Base-by-base conservation (phyloP, 2,329 filamentous ascomycete species). In the Plectosphaerella sp. region DNA sequence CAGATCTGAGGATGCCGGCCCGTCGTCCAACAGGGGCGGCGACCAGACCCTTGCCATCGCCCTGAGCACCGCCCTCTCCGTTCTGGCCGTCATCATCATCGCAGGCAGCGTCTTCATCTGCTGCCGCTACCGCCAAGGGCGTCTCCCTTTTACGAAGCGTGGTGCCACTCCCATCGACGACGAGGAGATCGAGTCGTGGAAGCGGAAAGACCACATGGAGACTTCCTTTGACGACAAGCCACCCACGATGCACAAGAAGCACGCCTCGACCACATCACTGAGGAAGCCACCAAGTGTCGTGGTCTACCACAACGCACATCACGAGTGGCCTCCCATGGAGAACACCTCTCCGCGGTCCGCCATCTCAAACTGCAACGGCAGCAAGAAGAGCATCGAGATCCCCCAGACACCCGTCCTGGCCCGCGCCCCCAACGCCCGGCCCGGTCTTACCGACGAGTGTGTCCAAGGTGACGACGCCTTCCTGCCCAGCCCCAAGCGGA, bases 101-200 rank as follows among this genome's bases (percentile, higher is more conserved):
- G 66, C 67, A 4, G 61, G 62, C 5, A 59, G 62, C 16, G 56
- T 72, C 3, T 61, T 75, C 45, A 59, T 72, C 36, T 75, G 69
- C 54, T 66, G 71, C 48, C 65, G 71, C 15, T 69, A 65, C 41
- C 67, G 72, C 42, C 72, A 71, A 42, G 61, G 61, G 46, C 70
- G 63, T 45, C 60, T 65, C 24, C 70, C 69, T 4, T 71, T 83
- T 51, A 73, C 80, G 57, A 72, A 73, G 48, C 71, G 83, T 47
- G 80, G 79, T 48, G 79, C 80, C 45, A 80, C 81, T 0, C 83
- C 83, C 12, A 84, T 86, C 54, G 76, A 79, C 56, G 83, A 86
- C 59, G 82, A 85, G 54, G 83, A 86, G 63, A 86, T 86, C 53
- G 80, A 80, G 58, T 83, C 80, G 4, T 86, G 83, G 83, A 83